Evolutionary conservation across 306 rosid species (phyloP).

Genomic region (Canavalia ensiformis): DNA sequence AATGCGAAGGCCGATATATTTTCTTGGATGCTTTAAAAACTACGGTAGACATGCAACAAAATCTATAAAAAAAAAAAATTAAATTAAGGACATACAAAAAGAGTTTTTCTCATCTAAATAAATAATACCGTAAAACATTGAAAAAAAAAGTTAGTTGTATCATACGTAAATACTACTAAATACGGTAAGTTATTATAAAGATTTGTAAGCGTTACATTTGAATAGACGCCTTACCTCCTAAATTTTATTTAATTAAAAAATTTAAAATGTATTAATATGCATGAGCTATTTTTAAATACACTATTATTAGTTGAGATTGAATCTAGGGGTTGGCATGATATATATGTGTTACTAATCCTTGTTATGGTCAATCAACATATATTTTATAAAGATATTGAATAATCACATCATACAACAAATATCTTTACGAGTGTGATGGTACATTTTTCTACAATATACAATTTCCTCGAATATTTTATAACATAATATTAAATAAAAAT

Average conservation of each 20-base stretch:
- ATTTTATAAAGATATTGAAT: not conserved
- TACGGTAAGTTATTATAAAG: too few relatives aligned
- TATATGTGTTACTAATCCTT: not conserved
- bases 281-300: not conserved
- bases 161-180: too few relatives aligned
- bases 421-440: not conserved
- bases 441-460: not conserved
- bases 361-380: not conserved
- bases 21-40: not conserved
- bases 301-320: not conserved
- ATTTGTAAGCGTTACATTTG: too few relatives aligned
- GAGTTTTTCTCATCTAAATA: constrained; percentile 2
- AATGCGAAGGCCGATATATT: not conserved
- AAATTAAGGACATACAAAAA: not conserved
- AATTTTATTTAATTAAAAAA: not conserved
- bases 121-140: not conserved
- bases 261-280: not conserved
- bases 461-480: too few relatives aligned
- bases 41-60: not conserved
- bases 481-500: not conserved
- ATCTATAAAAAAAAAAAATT: not conserved
- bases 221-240: not conserved
- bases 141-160: not conserved
- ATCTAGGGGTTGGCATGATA: constrained; percentile 8
- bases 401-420: not conserved